Percentiles rank a stretch among this genome's conserved stretches.
Conservation (phyloP, 2,329 filamentous ascomycete species). For the Fusarium luffae region DNA sequence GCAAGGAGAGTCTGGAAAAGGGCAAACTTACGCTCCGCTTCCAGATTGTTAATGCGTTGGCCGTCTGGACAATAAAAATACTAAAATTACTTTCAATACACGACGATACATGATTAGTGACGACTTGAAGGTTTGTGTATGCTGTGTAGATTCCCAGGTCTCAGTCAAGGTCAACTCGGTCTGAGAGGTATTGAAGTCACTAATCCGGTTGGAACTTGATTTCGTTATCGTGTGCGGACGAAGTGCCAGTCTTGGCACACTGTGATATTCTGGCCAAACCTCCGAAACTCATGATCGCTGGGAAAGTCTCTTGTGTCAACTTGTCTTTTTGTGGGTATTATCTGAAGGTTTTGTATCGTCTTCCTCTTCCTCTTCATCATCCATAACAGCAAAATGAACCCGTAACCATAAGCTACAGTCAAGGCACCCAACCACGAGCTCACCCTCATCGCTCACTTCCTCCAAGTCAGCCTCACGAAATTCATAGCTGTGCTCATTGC, state of each 20-base stretch:
- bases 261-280: background rate
- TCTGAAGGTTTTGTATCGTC: slow-evolving; percentile 23
- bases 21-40: slow-evolving; percentile 63
- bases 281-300: background rate
- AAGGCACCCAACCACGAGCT: slow-evolving; percentile 71
- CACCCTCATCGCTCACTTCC: slow-evolving; percentile 66
- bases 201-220: background rate
- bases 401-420: slow-evolving; percentile 75
- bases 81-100: slow-evolving; percentile 58
- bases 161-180: background rate
- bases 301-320: slow-evolving; percentile 28
- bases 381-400: slow-evolving; percentile 70
- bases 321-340: slow-evolving; percentile 32
- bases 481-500: slow-evolving; percentile 69
- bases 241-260: background rate
- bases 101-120: slow-evolving; percentile 36
- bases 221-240: background rate
- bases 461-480: slow-evolving; percentile 70
- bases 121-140: background rate
- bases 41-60: slow-evolving; percentile 66
- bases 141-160: background rate
- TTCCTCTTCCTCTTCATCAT: slow-evolving; percentile 42
- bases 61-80: slow-evolving; percentile 68
- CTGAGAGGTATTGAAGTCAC: background rate
- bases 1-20: slow-evolving; percentile 55